Percentiles rank a stretch among this genome's conserved stretches.
Conservation (phyloP, 2,329 filamentous ascomycete species). For the Apiospora arundinis region DNA sequence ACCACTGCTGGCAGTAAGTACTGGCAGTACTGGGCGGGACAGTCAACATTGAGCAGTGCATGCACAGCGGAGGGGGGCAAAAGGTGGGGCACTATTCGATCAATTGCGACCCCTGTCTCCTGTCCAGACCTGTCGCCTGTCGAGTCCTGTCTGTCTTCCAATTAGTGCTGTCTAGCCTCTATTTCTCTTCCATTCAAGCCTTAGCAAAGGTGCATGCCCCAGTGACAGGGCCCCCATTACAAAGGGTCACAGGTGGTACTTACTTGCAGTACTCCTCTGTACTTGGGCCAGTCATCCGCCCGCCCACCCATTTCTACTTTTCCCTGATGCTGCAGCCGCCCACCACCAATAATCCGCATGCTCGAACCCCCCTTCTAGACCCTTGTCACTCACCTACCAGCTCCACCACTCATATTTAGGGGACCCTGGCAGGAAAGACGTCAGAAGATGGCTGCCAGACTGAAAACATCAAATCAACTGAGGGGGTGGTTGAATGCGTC, state of each 20-base stretch:
- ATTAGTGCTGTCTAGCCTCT: neutral
- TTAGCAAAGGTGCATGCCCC: neutral
- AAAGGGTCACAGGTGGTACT: conserved; percentile 14
- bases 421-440: conserved; percentile 16
- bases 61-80: neutral
- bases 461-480: conserved; percentile 6
- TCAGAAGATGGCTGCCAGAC: conserved; percentile 12
- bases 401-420: conserved; percentile 14
- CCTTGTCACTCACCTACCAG: neutral
- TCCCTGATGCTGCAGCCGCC: neutral
- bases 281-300: neutral
- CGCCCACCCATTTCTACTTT: neutral
- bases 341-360: neutral
- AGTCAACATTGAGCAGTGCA: too few species aligned
- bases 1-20: neutral
- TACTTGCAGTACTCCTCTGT: too few species aligned
- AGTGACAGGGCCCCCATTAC: conserved; percentile 9
- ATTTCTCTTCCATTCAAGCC: neutral
- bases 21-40: neutral
- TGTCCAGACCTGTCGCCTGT: neutral
- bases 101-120: conserved; percentile 6
- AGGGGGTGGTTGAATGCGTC: neutral
- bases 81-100: neutral
- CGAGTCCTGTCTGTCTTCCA: neutral
- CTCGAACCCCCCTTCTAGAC: neutral